Evolutionary conservation across 345 rosid genomes (phyloP).

Genomic region (Rhodamnia argentea): DNA sequence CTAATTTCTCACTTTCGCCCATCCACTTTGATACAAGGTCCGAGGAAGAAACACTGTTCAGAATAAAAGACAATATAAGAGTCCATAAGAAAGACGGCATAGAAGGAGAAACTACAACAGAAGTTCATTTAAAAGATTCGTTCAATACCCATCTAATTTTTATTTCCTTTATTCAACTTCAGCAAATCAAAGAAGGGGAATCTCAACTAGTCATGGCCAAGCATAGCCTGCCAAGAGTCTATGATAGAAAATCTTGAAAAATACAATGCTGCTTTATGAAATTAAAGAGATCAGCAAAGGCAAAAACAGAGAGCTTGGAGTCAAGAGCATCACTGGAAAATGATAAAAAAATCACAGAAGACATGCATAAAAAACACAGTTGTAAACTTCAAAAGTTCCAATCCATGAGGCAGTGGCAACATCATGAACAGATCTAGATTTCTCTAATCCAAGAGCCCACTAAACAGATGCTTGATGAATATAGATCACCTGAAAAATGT

Average conservation of each 20-base stretch:
- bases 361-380: background rate
- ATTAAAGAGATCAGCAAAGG: background rate
- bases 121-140: background rate
- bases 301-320: background rate
- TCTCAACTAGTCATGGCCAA: background rate
- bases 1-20: slow-evolving; percentile 98
- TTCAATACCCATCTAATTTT: background rate
- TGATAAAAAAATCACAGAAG: background rate
- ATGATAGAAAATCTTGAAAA: background rate
- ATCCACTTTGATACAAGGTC: slow-evolving; percentile 98
- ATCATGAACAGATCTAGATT: background rate
- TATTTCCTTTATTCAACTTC: background rate
- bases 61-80: slow-evolving; percentile 1
- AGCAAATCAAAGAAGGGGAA: background rate
- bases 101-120: background rate
- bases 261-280: background rate
- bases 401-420: background rate
- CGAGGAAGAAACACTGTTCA: slow-evolving; percentile 73
- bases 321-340: background rate
- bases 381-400: background rate
- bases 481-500: slow-evolving; percentile 71
- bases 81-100: background rate
- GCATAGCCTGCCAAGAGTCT: background rate
- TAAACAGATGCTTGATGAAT: background rate
- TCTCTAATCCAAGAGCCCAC: background rate